Base-by-base conservation (phyloP, 1,139 yeast species). In the Diutina sp. region DNA sequence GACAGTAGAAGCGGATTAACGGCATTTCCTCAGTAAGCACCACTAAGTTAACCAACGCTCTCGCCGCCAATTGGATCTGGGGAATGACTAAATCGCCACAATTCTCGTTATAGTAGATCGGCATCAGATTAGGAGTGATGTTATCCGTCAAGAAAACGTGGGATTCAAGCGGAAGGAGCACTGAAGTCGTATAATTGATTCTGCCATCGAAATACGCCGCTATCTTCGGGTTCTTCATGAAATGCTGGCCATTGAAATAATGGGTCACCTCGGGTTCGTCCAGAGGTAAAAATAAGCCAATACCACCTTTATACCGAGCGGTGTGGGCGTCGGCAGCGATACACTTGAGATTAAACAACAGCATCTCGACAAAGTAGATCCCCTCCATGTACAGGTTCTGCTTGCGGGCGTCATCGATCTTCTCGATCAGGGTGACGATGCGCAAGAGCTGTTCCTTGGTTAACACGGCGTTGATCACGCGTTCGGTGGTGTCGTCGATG, bases 11-110 rank as follows among this genome's bases (percentile, higher is more conserved):
- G 60, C 99, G 76, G 44, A 93, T 82, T 54, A 87, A 79, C 1
- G 99, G 99, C 64, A 87, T 88, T 66, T 91, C 98, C 14, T 95
- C 96, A 1, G 95, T 82, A 9, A 87, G 67, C 4, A 87, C 81
- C 75, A 96, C 87, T 44, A 88, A 65, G 61, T 85, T 83, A 45
- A 90, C 83, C 63, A 93, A 72, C 54, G 84, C 72, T 55, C 72
- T 69, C 1, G 95, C 90, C 0, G 88, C 83, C 57, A 72, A 70
- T 38, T 76, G 72, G 29, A 90, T 74, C 58, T 85, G 86, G 30
- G 76, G 73, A 44, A 78, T 73, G 44, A 88, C 84, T 57, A 85
- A 70, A 57, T 84, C 85, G 44, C 73, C 68, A 65, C 96, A 90
- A 57, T 80, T 75, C 48, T 73, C 75, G 65, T 88, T 90, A 69